Conservation (phyloP, 2,329 filamentous ascomycete genomes). For the Penicillium brevicompactum region DNA sequence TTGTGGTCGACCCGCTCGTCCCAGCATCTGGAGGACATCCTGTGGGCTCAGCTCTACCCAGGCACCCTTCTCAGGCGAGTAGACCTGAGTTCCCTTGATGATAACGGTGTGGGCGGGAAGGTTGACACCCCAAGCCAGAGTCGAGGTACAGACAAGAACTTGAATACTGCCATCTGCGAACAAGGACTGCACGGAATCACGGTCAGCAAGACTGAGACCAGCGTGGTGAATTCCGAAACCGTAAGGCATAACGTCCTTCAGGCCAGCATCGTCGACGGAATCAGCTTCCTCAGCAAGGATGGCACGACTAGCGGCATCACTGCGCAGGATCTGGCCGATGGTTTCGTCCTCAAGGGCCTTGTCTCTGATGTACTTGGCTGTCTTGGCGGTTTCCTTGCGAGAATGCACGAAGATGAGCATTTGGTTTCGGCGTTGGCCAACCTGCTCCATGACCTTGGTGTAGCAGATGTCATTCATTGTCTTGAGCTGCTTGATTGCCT, state of each 20-base stretch:
- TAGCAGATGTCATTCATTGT: conserved; percentile 99
- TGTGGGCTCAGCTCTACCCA: conserved; percentile 98
- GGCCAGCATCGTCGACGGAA: conserved; percentile 77
- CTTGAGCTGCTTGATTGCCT: conserved; percentile 97
- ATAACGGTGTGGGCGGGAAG: conserved; percentile 96
- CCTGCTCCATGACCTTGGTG: conserved; percentile 94
- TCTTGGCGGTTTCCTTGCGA: conserved; percentile 96
- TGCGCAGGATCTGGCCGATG: conserved; percentile 91
- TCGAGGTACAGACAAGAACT: conserved; percentile 95
- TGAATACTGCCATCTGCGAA: conserved; percentile 90
- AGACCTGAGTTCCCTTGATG: conserved; percentile 97
- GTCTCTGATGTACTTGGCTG: conserved; percentile 91
- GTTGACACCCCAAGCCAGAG: conserved; percentile 99
- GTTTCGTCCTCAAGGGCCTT: conserved; percentile 97
- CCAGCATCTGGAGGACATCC: conserved; percentile 97
- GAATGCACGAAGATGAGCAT: conserved; percentile 99
- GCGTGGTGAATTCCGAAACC: conserved; percentile 98
- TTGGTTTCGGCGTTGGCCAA: conserved; percentile 88
- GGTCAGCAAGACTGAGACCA: conserved; percentile 93
- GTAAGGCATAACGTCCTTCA: conserved; percentile 93
- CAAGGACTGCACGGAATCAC: conserved; percentile 91
- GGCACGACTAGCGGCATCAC: conserved; percentile 87
- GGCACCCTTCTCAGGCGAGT: conserved; percentile 96
- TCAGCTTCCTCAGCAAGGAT: conserved; percentile 84
- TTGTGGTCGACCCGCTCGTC: conserved; percentile 92